Conservation (phyloP, 495 filamentous ascomycete genomes). For the Hypoxylon cercidicola region DNA sequence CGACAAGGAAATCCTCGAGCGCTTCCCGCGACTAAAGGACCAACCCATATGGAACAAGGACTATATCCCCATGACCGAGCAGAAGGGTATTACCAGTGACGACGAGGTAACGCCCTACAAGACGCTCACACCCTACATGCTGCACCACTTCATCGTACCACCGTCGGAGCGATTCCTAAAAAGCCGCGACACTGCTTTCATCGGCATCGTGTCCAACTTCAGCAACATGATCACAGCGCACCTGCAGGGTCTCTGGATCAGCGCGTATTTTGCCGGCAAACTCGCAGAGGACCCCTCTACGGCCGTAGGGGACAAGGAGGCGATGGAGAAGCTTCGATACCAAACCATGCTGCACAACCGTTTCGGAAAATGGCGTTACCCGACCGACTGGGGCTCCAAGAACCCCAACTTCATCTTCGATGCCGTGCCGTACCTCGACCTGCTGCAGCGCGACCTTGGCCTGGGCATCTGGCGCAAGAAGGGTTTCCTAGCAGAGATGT, state of each 20-base stretch:
- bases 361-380: constrained; percentile 76
- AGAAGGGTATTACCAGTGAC: constrained; percentile 47
- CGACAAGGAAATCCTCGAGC: constrained; percentile 72
- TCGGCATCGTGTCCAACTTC: constrained; percentile 72
- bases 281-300: constrained; percentile 39
- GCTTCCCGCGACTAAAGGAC: constrained; percentile 70
- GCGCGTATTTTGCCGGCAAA: constrained; percentile 65
- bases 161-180: constrained; percentile 60
- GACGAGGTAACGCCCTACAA: constrained; percentile 50
- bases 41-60: constrained; percentile 57
- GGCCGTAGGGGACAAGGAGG: constrained; percentile 32
- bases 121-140: constrained; percentile 54
- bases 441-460: constrained; percentile 75
- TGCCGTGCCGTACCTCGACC: constrained; percentile 78
- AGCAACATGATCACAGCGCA: constrained; percentile 71
- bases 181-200: constrained; percentile 71
- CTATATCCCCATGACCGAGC: constrained; percentile 54
- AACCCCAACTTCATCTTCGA: constrained; percentile 82
- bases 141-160: constrained; percentile 79
- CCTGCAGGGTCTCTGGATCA: constrained; percentile 76
- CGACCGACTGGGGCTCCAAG: constrained; percentile 68
- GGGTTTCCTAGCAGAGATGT: constrained; percentile 60
- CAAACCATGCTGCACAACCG: constrained; percentile 73
- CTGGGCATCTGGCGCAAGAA: constrained; percentile 55
- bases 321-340: constrained; percentile 49